A percentile compares a stretch with the other conserved stretches of the same genome.
These are phyloP conservation scores for Kewa caespitosa DNA, from an alignment of 179 eudicot genomes.

Conservation along the genomic window DNA sequence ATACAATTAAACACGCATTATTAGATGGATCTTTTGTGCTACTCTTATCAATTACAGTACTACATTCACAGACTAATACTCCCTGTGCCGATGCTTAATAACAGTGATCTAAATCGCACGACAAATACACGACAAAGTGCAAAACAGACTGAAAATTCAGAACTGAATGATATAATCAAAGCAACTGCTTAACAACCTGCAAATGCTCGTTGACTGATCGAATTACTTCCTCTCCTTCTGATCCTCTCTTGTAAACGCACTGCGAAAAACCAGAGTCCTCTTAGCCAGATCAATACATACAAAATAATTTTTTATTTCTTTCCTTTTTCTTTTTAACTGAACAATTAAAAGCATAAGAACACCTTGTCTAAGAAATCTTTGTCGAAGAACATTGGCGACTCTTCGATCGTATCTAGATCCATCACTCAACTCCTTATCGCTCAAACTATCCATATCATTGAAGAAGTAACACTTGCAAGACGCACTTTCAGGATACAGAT, in stretches of 20 bases:
- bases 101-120: no score
- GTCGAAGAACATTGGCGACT: conserved; percentile 60
- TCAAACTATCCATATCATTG: conserved; percentile 48
- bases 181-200: conserved; percentile 39
- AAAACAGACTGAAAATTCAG: background rate
- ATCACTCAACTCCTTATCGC: conserved; percentile 31
- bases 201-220: conserved; percentile 22
- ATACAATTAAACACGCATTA: no score
- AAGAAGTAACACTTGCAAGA: conserved; percentile 90
- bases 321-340: no score
- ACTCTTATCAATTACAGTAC: no score
- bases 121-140: no score
- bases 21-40: no score
- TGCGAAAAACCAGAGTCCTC: conserved; percentile 25
- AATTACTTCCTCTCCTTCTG: conserved; percentile 37
- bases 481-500: conserved; percentile 55
- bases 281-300: no score
- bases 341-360: no score
- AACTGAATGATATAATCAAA: background rate
- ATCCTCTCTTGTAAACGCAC: conserved; percentile 63
- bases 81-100: background rate
- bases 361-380: conserved; percentile 96
- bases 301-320: no score
- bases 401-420: conserved; percentile 39
- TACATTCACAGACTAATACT: no score